Base-by-base conservation (phyloP, 2,329 filamentous ascomycete species). In the Penicillium sumatraense region DNA sequence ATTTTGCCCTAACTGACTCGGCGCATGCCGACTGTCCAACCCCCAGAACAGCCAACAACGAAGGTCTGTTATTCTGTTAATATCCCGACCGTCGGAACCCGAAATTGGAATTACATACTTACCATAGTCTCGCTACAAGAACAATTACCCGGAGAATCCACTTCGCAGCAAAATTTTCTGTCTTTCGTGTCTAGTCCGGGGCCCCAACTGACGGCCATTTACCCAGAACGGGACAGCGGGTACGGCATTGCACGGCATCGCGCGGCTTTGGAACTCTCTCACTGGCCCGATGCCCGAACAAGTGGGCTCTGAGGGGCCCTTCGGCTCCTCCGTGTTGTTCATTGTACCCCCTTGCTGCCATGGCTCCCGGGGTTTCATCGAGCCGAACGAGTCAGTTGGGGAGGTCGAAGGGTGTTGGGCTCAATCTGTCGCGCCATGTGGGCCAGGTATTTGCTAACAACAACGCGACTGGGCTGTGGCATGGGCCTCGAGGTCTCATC, bases 181-280 rank as follows among this genome's bases (percentile, higher is more conserved):
- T 14, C 24, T 11, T 23, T 16, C 11, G 38, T 8, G 21, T 21
- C 42, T 27, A 31, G 42, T 46, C 42, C 42, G 42, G 42, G 42
- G 42, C 42, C 42, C 42, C 42, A n/a, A 21, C 16, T 31, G 18
- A 18, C 42, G 42, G 42, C 42, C 42, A 46, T 46, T 46, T 46
- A 46, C 42, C 42, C 42, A 46, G 42, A 46, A 46, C 10, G 16
- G 42, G 42, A 46, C 8, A 31, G 42, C 42, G 27, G 42, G 42
- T 31, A 46, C 42, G n/a, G 42, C 27, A 46, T 46, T 14, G 18
- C 42, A 46, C 42, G 42, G 42, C 42, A 46, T 46, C 42, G 42
- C 26, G 26, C 42, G 42, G 42, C 42, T 46, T 46, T 46, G 42
- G 18, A 2, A 21, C 42, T 7, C 26, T 46, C 42, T 46, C 11